Base-by-base conservation (phyloP, 2,329 filamentous ascomycete species). In the Neopestalotiopsis clavispora region DNA sequence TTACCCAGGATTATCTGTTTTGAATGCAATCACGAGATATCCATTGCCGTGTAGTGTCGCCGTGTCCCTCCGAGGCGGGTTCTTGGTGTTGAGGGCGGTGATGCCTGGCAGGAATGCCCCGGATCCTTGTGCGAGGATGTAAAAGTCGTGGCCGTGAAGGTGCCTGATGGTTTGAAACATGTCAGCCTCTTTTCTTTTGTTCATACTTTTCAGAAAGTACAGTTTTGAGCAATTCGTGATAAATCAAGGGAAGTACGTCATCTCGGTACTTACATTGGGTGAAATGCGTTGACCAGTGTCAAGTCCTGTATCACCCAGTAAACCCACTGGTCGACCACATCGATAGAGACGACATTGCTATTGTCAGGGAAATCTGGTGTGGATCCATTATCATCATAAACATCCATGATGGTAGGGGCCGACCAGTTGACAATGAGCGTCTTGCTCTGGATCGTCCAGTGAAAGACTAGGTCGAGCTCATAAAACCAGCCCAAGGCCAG, bases 391-490 rank as follows among this genome's bases (percentile, higher is more conserved):
- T 77, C 68, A 2, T 77, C 66, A 14, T 75, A 67, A 9, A 80
- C 73, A 65, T 78, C 72, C 14, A 70, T 69, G 4, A 83, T 76
- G 0, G 84, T 87, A 7, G 86, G 85, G 61, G 84, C 74, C 10
- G 75, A 74, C 78, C 84, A 87, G 67, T 86, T 78, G 4, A 87
- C 78, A 7, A 78, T 65, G 75, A 87, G 80, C 12, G 81, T 82
- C 20, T 79, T 84, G 58, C 77, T 79, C 74, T 85, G 85, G 69
- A 87, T 74, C 13, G 79, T 82, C 85, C 85, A 87, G 10, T 71
- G 73, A 60, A 78, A 78, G 76, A 85, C 84, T 20, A 77, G 73
- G 6, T 73, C 74, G 13, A 73, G 30, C 34, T 57, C 34, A 10
- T 30, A 40, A 23, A 34, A 49, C 20, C 20, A 30, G 71, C 68